Base-by-base conservation (phyloP, 2,329 filamentous ascomycete genomes). In the Nemania serpens region DNA sequence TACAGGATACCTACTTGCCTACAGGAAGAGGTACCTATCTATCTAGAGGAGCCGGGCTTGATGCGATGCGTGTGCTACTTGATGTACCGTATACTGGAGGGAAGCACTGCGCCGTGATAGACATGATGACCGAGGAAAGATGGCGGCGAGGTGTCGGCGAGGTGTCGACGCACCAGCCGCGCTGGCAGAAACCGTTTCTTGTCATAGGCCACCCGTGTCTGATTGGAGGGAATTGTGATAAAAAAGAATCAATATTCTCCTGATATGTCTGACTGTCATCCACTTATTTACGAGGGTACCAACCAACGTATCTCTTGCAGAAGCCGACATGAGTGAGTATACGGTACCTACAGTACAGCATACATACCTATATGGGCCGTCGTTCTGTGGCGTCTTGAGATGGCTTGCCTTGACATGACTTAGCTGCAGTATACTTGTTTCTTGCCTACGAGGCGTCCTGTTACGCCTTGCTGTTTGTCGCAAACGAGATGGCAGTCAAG, bases 191-290 rank as follows among this genome's bases (percentile, higher is more conserved):
- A 46, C 57, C 57, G 60, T 63, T 63, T 63, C 57, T 53, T 65
- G 60, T 61, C 63, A 63, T 58, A 41, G 56, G 43, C 51, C 20
- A 18, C 36, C 25, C 25, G 25, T 17, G 17, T 49, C 42, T 71
- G 66, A 71, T 71, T 71, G 69, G 70, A 67, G 63, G 62, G 62
- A 64, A 62, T 69, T 55, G 62, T 69, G 63, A 67, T 65, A 66
- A 60, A 48, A 59, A 64, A 3, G 25, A 45, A 55, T 62, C 58
- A 63, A 70, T 70, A 68, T 68, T 65, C 61, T 45, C 60, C 60
- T 55, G 60, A 55, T 54, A 57, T 61, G 59, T 41, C 55, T 25
- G 50, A 57, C 61, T 43, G 63, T 52, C 64, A 62, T 62, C 62
- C 66, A 68, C 65, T 63, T 58, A 60, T 68, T 66, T 51, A 62